These are phyloP conservation scores for Plasmodium falciparum DNA, from an alignment of 169 alveolate species.

Conservation along the genomic window DNA sequence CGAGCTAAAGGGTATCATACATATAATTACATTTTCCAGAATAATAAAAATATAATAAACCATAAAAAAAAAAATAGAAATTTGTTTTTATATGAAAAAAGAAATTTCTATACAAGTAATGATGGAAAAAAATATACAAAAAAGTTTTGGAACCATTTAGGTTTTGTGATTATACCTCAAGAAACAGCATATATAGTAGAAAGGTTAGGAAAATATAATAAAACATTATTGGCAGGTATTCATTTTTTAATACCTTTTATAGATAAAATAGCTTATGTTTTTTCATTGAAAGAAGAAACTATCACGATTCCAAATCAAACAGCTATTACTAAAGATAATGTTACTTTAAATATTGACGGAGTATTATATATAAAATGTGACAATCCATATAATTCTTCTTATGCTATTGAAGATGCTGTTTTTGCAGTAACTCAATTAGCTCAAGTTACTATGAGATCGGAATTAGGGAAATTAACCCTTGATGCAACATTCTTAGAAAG, in stretches of 20 bases:
- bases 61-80: neutral
- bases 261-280: slow-evolving; percentile 93
- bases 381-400: slow-evolving; percentile 92
- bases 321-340: slow-evolving; percentile 97
- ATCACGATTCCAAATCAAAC: slow-evolving; percentile 93
- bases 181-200: slow-evolving; percentile 94
- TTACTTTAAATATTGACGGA: slow-evolving; percentile 94
- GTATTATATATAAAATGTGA: slow-evolving; percentile 93
- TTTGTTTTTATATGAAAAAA: neutral
- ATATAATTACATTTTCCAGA: neutral
- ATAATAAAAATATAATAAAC: neutral
- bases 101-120: slow-evolving; percentile 63
- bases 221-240: slow-evolving; percentile 93
- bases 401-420: slow-evolving; percentile 95
- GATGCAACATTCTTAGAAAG: slow-evolving; percentile 96
- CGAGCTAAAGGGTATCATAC: neutral
- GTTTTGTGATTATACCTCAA: slow-evolving; percentile 94
- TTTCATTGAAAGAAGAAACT: slow-evolving; percentile 95
- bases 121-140: slow-evolving; percentile 34
- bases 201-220: slow-evolving; percentile 92
- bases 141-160: slow-evolving; percentile 73
- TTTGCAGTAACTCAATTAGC: slow-evolving; percentile 95
- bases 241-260: slow-evolving; percentile 93
- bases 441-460: slow-evolving; percentile 97
- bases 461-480: slow-evolving; percentile 95